phyloP scores from a whole-genome alignment of 306 rosid genomes.

The Vachellia pachyceras region DNA sequence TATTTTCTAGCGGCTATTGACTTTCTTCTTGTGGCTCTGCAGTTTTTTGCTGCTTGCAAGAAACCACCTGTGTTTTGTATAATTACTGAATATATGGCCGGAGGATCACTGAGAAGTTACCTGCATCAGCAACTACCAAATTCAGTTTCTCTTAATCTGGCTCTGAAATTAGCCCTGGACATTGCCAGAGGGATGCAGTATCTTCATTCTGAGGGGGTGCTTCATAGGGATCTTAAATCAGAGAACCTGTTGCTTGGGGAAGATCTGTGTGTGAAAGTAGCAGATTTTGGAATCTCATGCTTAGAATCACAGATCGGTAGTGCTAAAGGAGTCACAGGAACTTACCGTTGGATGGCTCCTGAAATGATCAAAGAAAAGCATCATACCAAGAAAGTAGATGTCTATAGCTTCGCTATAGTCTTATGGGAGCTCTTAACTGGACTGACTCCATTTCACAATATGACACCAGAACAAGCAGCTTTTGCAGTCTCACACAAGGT shows the following conservation, averaged over 20 bases:
- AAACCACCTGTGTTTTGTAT: constrained; percentile 95
- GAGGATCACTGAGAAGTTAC: constrained; percentile 82
- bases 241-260: constrained; percentile 84
- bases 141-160: constrained; percentile 73
- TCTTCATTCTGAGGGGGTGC: constrained; percentile 92
- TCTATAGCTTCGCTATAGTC: constrained; percentile 93
- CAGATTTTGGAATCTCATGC: constrained; percentile 98
- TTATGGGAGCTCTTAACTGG: constrained; percentile 96
- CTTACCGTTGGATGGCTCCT: constrained; percentile 99
- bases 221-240: constrained; percentile 97
- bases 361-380: constrained; percentile 93
- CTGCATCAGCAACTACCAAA: constrained; percentile 83
- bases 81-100: constrained; percentile 85
- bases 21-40: constrained; percentile 42
- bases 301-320: constrained; percentile 82
- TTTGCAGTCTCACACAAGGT: constrained; percentile 97
- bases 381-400: constrained; percentile 93
- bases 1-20: neutral
- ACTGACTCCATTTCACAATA: constrained; percentile 86
- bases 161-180: constrained; percentile 76
- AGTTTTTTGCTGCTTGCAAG: constrained; percentile 99
- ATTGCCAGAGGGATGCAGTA: constrained; percentile 85
- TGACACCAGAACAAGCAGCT: constrained; percentile 99
- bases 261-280: constrained; percentile 92
- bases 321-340: constrained; percentile 87